phyloP scores from a whole-genome alignment of 148 eudicot genomes.

The Dysphania ambrosioides region DNA sequence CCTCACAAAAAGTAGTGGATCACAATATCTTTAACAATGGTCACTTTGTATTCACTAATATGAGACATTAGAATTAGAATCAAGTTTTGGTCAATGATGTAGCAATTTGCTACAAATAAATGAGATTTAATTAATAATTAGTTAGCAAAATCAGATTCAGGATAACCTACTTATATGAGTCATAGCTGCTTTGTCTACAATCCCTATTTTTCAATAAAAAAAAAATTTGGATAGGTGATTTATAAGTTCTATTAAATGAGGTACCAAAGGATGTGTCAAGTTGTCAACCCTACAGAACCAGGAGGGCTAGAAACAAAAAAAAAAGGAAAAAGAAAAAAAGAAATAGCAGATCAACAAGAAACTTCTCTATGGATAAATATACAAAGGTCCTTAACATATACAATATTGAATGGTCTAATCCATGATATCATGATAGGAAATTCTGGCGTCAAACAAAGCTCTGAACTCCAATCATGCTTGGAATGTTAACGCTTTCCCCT shows the following conservation, averaged over 20 bases:
- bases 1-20: not conserved
- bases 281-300: not conserved
- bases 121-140: not conserved
- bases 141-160: not conserved
- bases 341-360: not conserved
- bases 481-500: not conserved
- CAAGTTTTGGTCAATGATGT: not conserved
- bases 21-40: not conserved
- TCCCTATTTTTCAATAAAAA: not conserved
- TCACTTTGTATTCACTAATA: too few species aligned
- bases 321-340: too few species aligned
- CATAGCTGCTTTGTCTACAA: slow-evolving; percentile 1
- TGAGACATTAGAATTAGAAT: not conserved
- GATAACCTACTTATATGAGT: not conserved
- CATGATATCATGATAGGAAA: not conserved
- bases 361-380: not conserved
- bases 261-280: not conserved
- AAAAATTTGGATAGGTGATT: not conserved
- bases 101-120: not conserved
- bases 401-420: not conserved
- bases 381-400: not conserved
- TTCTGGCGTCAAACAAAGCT: not conserved
- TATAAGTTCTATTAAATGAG: not conserved
- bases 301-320: not conserved
- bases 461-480: not conserved